Percentiles rank a stretch among this genome's conserved stretches.
Evolutionary conservation across 1,284 basidiomycete genomes (phyloP).

Genomic region (Apiotrichum gamsii): DNA sequence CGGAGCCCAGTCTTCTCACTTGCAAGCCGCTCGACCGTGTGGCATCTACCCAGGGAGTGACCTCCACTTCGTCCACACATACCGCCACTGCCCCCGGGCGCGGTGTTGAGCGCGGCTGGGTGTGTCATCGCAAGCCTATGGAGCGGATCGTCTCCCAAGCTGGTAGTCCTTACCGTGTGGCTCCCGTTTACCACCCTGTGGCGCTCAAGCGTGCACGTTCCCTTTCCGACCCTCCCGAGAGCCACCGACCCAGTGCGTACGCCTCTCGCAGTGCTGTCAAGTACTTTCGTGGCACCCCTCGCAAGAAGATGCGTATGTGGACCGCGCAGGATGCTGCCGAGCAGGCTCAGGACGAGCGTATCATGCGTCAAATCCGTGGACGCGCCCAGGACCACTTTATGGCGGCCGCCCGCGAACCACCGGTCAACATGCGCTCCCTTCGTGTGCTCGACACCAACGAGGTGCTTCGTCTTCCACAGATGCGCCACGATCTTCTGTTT

Average conservation of each 20-base stretch:
- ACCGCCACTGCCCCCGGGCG: neutral
- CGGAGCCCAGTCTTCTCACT: constrained; percentile 9
- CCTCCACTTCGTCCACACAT: neutral
- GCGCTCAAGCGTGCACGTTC: constrained; percentile 16
- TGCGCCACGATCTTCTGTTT: constrained; percentile 87
- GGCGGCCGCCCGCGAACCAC: constrained; percentile 50
- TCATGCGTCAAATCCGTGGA: constrained; percentile 18
- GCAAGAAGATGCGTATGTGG: constrained; percentile 18
- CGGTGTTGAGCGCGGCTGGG: constrained; percentile 6
- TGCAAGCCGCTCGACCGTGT: constrained; percentile 18
- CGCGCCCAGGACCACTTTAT: constrained; percentile 23
- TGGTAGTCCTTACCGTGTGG: neutral
- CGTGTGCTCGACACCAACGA: constrained; percentile 77
- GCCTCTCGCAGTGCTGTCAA: constrained; percentile 10
- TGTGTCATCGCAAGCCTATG: constrained; percentile 12
- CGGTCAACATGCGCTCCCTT: constrained; percentile 75
- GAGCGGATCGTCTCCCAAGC: constrained; percentile 16
- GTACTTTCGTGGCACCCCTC: constrained; percentile 11
- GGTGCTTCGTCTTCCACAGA: constrained; percentile 80
- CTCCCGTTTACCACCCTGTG: neutral
- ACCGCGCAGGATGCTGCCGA: constrained; percentile 16
- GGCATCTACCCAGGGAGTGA: constrained; percentile 3
- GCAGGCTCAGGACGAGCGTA: constrained; percentile 13
- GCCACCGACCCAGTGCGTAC: constrained; percentile 8
- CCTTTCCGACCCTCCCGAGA: constrained; percentile 18